phyloP scores from a whole-genome alignment of 805 yeast species.

The Ogataea naganishii region DNA sequence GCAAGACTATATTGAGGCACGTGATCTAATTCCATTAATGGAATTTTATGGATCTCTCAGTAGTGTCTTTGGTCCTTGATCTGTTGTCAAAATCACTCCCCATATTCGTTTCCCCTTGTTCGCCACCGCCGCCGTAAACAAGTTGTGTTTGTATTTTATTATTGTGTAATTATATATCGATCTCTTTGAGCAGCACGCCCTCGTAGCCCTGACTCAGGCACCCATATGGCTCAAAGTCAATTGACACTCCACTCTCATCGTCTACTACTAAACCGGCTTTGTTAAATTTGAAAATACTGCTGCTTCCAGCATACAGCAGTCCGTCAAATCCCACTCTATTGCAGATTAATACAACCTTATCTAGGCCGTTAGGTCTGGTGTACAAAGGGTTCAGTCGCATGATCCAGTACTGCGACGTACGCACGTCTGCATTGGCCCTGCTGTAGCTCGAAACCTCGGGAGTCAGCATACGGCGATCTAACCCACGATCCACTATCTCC shows the following conservation, averaged over 20 bases:
- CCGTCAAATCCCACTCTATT: constrained; percentile 70
- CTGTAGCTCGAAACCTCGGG: constrained; percentile 1
- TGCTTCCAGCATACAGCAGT: constrained; percentile 60
- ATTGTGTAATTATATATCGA: constrained; percentile 25
- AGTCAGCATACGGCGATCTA: not conserved
- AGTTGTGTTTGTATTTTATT: too few relatives aligned
- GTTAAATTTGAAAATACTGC: constrained; percentile 47
- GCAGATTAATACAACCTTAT: constrained; percentile 39
- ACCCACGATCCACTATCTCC: not conserved
- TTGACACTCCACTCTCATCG: constrained; percentile 14
- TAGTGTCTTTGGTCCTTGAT: not conserved
- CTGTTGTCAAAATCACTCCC: too few relatives aligned
- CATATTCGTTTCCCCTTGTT: too few relatives aligned
- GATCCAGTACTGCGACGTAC: constrained; percentile 53
- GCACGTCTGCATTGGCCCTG: constrained; percentile 13
- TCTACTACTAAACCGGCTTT: constrained; percentile 21
- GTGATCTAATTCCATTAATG: too few relatives aligned
- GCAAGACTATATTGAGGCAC: too few relatives aligned
- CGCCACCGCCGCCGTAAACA: too few relatives aligned
- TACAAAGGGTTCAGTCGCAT: constrained; percentile 37
- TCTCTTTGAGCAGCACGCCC: constrained; percentile 55
- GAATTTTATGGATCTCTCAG: too few relatives aligned
- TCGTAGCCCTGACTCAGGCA: constrained; percentile 55
- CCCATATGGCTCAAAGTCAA: constrained; percentile 46
- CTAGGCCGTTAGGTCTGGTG: constrained; percentile 8